A percentile compares a stretch with the other conserved stretches of the same genome.
Evolutionary conservation across 1,284 basidiomycete genomes (phyloP).

Genomic region (Meripilus lineatus): DNA sequence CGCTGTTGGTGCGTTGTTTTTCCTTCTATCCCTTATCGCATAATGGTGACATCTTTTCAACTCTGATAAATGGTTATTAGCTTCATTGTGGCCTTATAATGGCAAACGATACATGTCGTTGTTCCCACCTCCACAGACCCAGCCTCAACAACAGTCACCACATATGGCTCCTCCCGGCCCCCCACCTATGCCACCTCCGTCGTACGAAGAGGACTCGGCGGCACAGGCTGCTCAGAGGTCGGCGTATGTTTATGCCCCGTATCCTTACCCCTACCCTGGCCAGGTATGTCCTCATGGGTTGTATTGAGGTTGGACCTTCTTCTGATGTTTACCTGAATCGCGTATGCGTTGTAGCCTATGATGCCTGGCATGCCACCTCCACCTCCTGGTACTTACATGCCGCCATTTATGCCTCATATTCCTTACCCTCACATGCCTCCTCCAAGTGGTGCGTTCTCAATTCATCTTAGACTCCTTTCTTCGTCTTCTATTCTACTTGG

Average conservation of each 20-base stretch:
- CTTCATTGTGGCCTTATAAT: constrained; percentile 80
- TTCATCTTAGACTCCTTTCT: too few relatives aligned
- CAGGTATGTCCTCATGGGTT: constrained; percentile 65
- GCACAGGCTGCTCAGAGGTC: constrained; percentile 25
- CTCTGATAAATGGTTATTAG: constrained; percentile 32
- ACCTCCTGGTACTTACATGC: constrained; percentile 75
- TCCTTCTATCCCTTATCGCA: neutral
- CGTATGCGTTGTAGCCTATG: too few relatives aligned
- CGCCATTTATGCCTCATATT: constrained; percentile 79
- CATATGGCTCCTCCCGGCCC: constrained; percentile 64
- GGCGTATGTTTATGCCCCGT: constrained; percentile 66
- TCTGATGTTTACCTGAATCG: constrained; percentile 7
- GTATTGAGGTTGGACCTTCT: neutral
- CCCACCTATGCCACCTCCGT: constrained; percentile 61
- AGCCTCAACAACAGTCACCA: constrained; percentile 48
- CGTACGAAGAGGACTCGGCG: constrained; percentile 72
- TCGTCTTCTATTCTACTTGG: too few relatives aligned
- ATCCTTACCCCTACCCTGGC: constrained; percentile 68
- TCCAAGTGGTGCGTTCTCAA: constrained; percentile 50
- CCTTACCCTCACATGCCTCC: constrained; percentile 74
- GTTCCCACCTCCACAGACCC: constrained; percentile 60
- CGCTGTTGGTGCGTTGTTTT: constrained; percentile 55
- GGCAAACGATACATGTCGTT: constrained; percentile 82
- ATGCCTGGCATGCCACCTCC: constrained; percentile 78
- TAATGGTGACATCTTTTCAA: constrained; percentile 3